Conservation (phyloP, 176 grass and related monocot genomes). For the Lolium multiflorum region DNA sequence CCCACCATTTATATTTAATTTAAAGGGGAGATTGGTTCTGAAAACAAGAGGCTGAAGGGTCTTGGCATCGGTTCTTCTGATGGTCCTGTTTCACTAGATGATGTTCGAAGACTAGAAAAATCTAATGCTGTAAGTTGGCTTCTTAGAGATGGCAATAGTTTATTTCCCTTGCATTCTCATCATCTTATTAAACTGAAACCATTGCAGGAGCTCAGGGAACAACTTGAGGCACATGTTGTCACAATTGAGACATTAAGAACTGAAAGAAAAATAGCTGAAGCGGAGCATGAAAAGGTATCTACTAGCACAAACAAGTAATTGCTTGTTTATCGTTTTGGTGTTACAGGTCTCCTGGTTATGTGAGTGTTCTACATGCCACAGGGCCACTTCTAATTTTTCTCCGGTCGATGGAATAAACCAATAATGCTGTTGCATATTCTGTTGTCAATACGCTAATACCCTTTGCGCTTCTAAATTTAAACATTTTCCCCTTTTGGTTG, state of each 20-base stretch:
- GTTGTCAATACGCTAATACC: not conserved
- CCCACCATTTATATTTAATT: constrained; percentile 15
- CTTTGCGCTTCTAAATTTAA: too few species aligned
- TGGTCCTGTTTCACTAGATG: constrained; percentile 92
- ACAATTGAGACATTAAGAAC: constrained; percentile 78
- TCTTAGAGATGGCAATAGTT: constrained; percentile 33
- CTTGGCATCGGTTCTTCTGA: constrained; percentile 95
- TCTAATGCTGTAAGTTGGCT: constrained; percentile 79
- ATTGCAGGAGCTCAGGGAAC: constrained; percentile 93
- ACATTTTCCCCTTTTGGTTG: too few species aligned
- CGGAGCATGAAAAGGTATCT: constrained; percentile 85
- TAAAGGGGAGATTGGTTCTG: constrained; percentile 63
- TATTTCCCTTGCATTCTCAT: constrained; percentile 3
- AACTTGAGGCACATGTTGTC: constrained; percentile 81
- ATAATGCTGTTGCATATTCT: constrained; percentile 13
- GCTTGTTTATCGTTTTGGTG: not conserved
- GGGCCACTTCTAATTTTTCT: constrained; percentile 28
- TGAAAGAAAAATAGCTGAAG: constrained; percentile 54
- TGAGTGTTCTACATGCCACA: not conserved
- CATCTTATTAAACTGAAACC: constrained; percentile 39
- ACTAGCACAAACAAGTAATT: not conserved
- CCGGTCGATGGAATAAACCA: not conserved
- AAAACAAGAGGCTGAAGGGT: constrained; percentile 90
- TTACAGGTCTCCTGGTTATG: constrained; percentile 8
- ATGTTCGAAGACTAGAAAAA: constrained; percentile 87